phyloP scores from a whole-genome alignment of 306 rosid genomes.

The Alnus rubra region DNA sequence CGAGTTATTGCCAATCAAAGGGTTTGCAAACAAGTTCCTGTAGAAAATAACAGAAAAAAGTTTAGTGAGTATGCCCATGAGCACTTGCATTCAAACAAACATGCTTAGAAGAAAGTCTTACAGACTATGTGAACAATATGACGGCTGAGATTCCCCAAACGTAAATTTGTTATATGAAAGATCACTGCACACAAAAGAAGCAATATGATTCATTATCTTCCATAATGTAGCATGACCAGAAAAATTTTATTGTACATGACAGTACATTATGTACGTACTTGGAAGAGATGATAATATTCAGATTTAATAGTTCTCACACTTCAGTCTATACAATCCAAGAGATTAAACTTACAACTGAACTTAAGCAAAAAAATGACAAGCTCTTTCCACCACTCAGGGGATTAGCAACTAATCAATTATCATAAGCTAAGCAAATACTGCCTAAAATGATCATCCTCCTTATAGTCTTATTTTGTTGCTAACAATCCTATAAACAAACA shows the following conservation, averaged over 20 bases:
- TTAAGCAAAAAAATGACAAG: no score
- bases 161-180: conserved; percentile 45
- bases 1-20: conserved; percentile 29
- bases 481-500: background rate
- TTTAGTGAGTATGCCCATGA: background rate
- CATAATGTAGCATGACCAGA: no score
- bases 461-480: background rate
- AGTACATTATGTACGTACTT: no score
- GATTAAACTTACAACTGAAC: no score
- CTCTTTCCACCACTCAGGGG: background rate
- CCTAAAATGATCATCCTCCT: background rate
- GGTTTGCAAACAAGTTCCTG: conserved; percentile 50
- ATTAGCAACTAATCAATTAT: background rate
- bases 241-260: no score
- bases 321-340: no score
- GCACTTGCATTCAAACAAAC: no score
- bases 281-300: no score
- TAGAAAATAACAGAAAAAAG: background rate
- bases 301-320: no score
- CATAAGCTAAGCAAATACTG: background rate
- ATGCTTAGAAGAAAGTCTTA: conserved; percentile 22
- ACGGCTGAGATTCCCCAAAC: no score
- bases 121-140: conserved; percentile 21
- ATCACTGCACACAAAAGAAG: conserved; percentile 33
- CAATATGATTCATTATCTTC: no score